A percentile compares a stretch with the other conserved stretches of the same genome.
Conservation (phyloP, 345 rosid species). For the Geranium brycei region DNA sequence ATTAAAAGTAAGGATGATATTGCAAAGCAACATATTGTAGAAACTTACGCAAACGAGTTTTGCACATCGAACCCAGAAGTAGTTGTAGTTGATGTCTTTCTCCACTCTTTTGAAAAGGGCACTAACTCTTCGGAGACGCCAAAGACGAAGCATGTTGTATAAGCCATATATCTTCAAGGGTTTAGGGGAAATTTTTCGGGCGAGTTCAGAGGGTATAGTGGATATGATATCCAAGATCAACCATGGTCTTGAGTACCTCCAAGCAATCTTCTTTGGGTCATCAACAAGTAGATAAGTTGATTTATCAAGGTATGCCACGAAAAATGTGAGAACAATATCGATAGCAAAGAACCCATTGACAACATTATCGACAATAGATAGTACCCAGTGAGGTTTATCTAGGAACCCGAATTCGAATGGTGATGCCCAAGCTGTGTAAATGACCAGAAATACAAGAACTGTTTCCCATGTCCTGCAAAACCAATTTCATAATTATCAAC, state of each 20-base stretch:
- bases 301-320: slow-evolving; percentile 80
- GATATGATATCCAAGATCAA: slow-evolving; percentile 60
- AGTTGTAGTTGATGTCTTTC: slow-evolving; percentile 83
- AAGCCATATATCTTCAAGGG: slow-evolving; percentile 44
- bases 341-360: slow-evolving; percentile 84
- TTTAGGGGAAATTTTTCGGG: slow-evolving; percentile 40
- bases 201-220: slow-evolving; percentile 68
- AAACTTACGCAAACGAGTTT: slow-evolving; percentile 72
- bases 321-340: slow-evolving; percentile 76
- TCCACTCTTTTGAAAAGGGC: slow-evolving; percentile 82
- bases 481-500: slow-evolving; percentile 1
- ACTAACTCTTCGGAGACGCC: slow-evolving; percentile 97
- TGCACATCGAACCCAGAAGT: slow-evolving; percentile 86
- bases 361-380: slow-evolving; percentile 55
- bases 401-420: slow-evolving; percentile 94
- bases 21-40: neutral
- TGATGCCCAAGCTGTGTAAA: slow-evolving; percentile 85
- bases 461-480: slow-evolving; percentile 76
- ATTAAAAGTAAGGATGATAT: no score
- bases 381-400: slow-evolving; percentile 34
- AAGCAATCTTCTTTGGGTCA: slow-evolving; percentile 52
- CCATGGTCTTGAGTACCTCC: slow-evolving; percentile 68
- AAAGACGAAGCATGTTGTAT: slow-evolving; percentile 90
- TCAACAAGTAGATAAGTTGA: slow-evolving; percentile 61
- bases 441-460: slow-evolving; percentile 55